Evolutionary conservation across 805 yeast genomes (phyloP).

Genomic region (Danielozyma ontarioensis): DNA sequence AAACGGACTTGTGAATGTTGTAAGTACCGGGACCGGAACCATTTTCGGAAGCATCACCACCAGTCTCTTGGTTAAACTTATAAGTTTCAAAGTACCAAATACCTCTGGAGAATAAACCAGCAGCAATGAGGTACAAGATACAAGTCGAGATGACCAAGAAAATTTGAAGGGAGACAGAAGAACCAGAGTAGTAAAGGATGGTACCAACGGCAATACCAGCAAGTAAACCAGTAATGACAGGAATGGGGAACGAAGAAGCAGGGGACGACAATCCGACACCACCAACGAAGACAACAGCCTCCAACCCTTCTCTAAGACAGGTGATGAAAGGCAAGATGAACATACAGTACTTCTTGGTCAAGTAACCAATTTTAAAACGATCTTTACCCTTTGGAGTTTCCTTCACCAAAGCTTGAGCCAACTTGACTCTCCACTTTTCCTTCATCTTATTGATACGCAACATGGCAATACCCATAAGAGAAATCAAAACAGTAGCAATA

Average conservation of each 20-base stretch:
- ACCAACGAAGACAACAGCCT: conserved; percentile 42
- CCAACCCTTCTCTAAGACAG: conserved; percentile 88
- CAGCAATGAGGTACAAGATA: conserved; percentile 19
- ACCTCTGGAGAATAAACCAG: conserved; percentile 22
- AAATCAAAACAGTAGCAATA: conserved; percentile 19
- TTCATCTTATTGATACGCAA: conserved; percentile 24
- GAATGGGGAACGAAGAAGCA: conserved; percentile 38
- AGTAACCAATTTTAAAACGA: conserved; percentile 43
- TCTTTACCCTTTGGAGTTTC: conserved; percentile 10
- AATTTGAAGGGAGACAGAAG: conserved; percentile 16
- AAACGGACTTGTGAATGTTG: conserved; percentile 16
- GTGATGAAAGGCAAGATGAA: conserved; percentile 87
- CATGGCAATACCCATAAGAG: conserved; percentile 24
- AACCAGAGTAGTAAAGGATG: conserved; percentile 18
- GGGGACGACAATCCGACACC: conserved; percentile 36
- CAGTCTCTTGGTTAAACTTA: conserved; percentile 11
- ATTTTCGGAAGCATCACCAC: conserved; percentile 21
- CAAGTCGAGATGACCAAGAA: conserved; percentile 21
- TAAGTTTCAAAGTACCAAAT: conserved; percentile 17
- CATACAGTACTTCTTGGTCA: conserved; percentile 76
- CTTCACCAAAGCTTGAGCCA: conserved; percentile 18
- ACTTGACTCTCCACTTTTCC: conserved; percentile 25
- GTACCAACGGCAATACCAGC: conserved; percentile 17
- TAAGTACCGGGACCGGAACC: conserved; percentile 24
- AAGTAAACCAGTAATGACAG: conserved; percentile 17